phyloP scores from a whole-genome alignment of 768 basidiomycete species.

The Pleurotus salmoneostramineus region DNA sequence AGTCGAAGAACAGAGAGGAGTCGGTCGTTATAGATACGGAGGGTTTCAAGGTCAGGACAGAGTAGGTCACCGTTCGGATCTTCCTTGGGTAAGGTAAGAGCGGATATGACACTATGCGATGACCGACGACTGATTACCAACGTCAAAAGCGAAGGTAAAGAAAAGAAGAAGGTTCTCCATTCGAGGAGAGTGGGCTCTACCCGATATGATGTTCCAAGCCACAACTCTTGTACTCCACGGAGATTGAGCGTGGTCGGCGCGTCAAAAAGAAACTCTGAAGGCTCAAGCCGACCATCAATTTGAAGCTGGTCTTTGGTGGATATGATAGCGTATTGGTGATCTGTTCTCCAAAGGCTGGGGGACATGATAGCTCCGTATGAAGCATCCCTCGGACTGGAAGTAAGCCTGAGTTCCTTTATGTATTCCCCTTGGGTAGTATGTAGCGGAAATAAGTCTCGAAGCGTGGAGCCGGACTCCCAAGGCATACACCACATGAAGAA shows the following conservation, averaged over 20 bases:
- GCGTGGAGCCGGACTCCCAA: background rate
- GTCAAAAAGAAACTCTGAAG: conserved; percentile 2
- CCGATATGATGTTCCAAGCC: background rate
- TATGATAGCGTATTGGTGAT: background rate
- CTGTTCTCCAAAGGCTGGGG: background rate
- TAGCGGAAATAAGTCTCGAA: background rate
- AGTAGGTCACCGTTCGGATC: conserved; percentile 2
- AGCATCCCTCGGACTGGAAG: background rate
- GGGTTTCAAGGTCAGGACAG: background rate
- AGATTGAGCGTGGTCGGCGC: conserved; percentile 1
- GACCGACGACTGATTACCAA: conserved; percentile 2
- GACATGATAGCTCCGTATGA: background rate
- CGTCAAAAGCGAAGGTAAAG: background rate
- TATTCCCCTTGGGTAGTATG: background rate
- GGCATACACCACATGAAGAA: background rate
- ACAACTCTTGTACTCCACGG: background rate
- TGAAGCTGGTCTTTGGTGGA: background rate
- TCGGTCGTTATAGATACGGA: conserved; percentile 3
- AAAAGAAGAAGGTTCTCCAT: conserved; percentile 6
- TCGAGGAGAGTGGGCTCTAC: background rate
- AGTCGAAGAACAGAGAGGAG: conserved; percentile 6
- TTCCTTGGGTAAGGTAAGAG: conserved; percentile 1
- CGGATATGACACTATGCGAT: background rate
- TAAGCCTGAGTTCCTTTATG: background rate
- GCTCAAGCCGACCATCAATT: background rate